Conservation (phyloP, 257 asterid genomes). For the Eucommia ulmoides region DNA sequence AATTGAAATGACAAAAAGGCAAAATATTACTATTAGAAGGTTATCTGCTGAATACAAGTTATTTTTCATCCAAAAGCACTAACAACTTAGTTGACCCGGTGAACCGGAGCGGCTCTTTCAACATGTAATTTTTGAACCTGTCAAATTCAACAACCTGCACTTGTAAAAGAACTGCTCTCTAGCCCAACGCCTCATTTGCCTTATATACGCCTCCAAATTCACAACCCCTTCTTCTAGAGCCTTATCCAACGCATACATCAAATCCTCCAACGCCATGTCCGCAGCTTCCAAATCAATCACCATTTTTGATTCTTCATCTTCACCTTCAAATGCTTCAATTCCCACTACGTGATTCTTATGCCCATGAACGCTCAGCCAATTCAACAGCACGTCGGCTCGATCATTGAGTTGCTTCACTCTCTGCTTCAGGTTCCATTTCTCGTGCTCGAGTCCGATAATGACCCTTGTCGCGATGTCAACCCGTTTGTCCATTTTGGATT, state of each 20-base stretch:
- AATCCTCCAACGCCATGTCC: constrained; percentile 40
- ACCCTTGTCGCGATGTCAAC: constrained; percentile 1
- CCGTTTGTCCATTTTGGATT: constrained; percentile 17
- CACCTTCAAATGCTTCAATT: constrained; percentile 40
- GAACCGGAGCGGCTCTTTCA: too few relatives aligned
- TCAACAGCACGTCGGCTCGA: constrained; percentile 30
- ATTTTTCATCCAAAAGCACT: too few relatives aligned
- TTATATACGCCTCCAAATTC: constrained; percentile 23
- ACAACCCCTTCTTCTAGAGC: constrained; percentile 25
- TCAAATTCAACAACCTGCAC: constrained; percentile 8
- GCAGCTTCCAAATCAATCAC: constrained; percentile 21
- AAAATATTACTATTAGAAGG: too few relatives aligned
- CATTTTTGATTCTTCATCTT: constrained; percentile 21
- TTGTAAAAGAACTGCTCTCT: constrained; percentile 35
- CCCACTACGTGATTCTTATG: background rate
- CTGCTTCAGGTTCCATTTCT: constrained; percentile 16
- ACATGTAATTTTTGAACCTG: background rate
- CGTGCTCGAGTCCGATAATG: constrained; percentile 17
- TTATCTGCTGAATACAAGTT: too few relatives aligned
- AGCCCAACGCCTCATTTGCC: constrained; percentile 42
- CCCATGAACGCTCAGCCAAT: constrained; percentile 31
- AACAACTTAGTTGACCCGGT: too few relatives aligned
- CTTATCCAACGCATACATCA: constrained; percentile 26
- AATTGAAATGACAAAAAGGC: too few relatives aligned
- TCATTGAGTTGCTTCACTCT: constrained; percentile 14